Base-by-base conservation (phyloP, 495 filamentous ascomycete species). In the Symbiotaphrina buchneri region DNA sequence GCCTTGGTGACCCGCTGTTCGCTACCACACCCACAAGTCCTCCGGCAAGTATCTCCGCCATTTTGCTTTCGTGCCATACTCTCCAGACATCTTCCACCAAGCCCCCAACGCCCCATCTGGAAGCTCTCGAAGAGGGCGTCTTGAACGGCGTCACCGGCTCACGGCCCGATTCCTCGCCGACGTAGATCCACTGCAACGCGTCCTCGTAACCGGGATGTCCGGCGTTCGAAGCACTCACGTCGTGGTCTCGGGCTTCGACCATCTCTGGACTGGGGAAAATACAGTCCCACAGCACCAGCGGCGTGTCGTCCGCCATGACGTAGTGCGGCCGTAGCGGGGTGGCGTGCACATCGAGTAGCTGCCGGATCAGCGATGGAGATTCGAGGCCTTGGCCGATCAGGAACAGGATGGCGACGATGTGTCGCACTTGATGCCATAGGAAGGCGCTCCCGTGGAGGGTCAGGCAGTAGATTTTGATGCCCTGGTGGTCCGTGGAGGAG, bases 351-450 rank as follows among this genome's bases (percentile, higher is more conserved):
- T 95, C 73, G 18, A 97, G 55, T 10, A 97, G 53, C 3, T 75
- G 60, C 13, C 58, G 47, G 16, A 95, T 56, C 3, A 95, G 44
- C 0, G 62, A 62, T 3, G 83, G 75, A 14, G 56, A 44, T 43
- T 97, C 87, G 4, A 92, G 61, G 0, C 81, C 74, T 52, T 95
- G 90, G 7, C 79, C 87, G n/a, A 97, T 63, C 6, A 81, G 49
- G 52, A 97, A 95, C 18, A 97, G 54, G 10, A 95, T 60, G 13
- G 71, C 62, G 10, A 84, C 68, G 70, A 97, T 85, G 54, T 80
- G 75, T 10, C 87, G 69, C 38, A 97, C 90, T 51, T 97, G 87
- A 48, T 97, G 90, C 85, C 85, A 97, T 27, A 97, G 55, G 49
- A 97, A 97, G 5, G 81, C 90, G n/a, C 76, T 76, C 10, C 87